Evolutionary conservation across 176 grass and related monocot genomes (phyloP).

Genomic region (Avena insularis): DNA sequence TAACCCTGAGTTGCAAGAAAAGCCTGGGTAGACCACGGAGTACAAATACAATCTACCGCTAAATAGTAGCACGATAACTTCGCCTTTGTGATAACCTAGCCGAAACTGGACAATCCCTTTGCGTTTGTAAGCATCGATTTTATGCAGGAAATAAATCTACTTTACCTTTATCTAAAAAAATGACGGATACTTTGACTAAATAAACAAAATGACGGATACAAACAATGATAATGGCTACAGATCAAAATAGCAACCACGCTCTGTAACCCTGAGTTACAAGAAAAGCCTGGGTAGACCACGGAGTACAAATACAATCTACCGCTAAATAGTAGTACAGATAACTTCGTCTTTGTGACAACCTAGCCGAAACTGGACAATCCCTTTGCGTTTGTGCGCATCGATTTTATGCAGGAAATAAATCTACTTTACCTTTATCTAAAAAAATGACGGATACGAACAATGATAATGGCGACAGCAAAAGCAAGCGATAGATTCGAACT

Average conservation of each 20-base stretch:
- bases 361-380: not conserved
- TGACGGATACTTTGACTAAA: too few relatives aligned
- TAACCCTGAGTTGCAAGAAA: not conserved
- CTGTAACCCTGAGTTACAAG: not conserved
- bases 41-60: not conserved
- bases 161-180: not conserved
- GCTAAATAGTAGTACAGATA: not conserved
- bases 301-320: slow-evolving; percentile 4
- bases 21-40: not conserved
- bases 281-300: not conserved
- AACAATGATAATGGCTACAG: not conserved
- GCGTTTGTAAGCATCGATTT: not conserved
- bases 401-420: not conserved
- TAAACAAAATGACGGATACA: not conserved
- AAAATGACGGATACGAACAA: not conserved
- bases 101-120: not conserved
- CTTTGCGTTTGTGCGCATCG: not conserved
- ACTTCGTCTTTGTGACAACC: not conserved
- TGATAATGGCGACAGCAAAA: not conserved
- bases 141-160: not conserved
- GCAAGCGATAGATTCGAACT: not conserved
- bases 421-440: not conserved
- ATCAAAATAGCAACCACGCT: not conserved
- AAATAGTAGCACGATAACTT: not conserved
- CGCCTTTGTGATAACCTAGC: not conserved